Base-by-base conservation (phyloP, 805 yeast species). In the Zygotorulaspora chibaensis region DNA sequence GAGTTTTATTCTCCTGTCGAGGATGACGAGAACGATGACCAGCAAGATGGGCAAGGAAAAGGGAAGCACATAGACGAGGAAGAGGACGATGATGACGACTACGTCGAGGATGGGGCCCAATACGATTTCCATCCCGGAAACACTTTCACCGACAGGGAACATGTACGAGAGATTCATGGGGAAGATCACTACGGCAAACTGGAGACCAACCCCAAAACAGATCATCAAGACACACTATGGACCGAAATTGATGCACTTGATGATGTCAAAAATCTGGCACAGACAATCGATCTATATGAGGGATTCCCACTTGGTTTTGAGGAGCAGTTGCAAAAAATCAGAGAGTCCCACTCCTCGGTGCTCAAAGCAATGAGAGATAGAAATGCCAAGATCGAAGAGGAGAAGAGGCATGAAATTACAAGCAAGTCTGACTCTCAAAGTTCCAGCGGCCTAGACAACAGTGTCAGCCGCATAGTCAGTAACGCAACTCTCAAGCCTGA, bases 201-300 rank as follows among this genome's bases (percentile, higher is more conserved):
- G 27, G 52, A 49, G 30, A 31, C 80, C 0, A 66, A 70, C 41
- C 87, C 88, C 7, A 70, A 73, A 39, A 81, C 79, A 16, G 81
- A 85, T 43, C 70, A 77, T 49, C 89, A 82, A 66, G 96, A 87
- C 64, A 75, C 76, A 57, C 71, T 87, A 38, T 90, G 96, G 95
- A 82, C 91, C 6, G 95, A 87, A 54, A 81, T 89, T 40, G 96
- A 86, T 56, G 83, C 86, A 0, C 71, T 91, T 51, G 90, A 87
- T 52, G 95, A 87, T 52, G 93, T 88, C 7, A 76, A 77, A 46
- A 72, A 71, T 42, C 72, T 83, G 70, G 79, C 87, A 1, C 56
- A 57, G 56, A 52, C 74, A 63, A 40, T 74, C 73, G 35, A 72
- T 74, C n/a, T 76, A 71, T 56, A 47, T 26, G 55, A 53, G 15